These are phyloP conservation scores for Urostyla sp. DNA, from an alignment of 73 alveolate species.

Conservation along the genomic window DNA sequence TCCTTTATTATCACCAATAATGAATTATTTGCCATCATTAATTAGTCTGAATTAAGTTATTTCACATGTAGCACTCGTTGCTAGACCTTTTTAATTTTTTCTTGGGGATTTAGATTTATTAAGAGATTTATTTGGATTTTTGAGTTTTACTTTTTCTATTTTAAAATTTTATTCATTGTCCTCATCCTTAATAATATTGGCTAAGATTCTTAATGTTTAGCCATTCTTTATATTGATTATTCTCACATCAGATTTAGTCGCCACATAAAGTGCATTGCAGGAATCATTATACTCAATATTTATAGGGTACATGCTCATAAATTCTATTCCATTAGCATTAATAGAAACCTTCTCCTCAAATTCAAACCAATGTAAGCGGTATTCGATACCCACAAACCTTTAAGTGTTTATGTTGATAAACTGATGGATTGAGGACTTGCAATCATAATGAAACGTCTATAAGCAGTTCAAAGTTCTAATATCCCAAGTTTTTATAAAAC, in stretches of 20 bases:
- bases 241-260: conserved; percentile 68
- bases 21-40: conserved; percentile 50
- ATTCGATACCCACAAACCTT: conserved; percentile 62
- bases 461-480: conserved; percentile 53
- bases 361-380: conserved; percentile 76
- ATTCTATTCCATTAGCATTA: conserved; percentile 70
- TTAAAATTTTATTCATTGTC: neutral
- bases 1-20: conserved; percentile 69
- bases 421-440: conserved; percentile 56
- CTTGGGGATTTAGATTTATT: no score
- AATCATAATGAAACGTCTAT: conserved; percentile 66
- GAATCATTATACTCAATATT: conserved; percentile 46
- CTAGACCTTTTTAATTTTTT: no score
- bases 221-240: conserved; percentile 53
- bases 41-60: conserved; percentile 40
- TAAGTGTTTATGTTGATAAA: conserved; percentile 54
- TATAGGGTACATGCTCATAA: conserved; percentile 48
- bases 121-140: no score
- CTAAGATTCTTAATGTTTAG: conserved; percentile 49
- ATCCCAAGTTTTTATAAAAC: conserved; percentile 75
- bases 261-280: conserved; percentile 50
- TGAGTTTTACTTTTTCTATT: no score
- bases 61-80: conserved; percentile 5
- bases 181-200: conserved; percentile 51
- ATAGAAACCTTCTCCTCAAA: conserved; percentile 63